Percentiles rank a stretch among this genome's conserved stretches.
Evolutionary conservation across 805 yeast genomes (phyloP).

Genomic region (Hanseniaspora thailandica): DNA sequence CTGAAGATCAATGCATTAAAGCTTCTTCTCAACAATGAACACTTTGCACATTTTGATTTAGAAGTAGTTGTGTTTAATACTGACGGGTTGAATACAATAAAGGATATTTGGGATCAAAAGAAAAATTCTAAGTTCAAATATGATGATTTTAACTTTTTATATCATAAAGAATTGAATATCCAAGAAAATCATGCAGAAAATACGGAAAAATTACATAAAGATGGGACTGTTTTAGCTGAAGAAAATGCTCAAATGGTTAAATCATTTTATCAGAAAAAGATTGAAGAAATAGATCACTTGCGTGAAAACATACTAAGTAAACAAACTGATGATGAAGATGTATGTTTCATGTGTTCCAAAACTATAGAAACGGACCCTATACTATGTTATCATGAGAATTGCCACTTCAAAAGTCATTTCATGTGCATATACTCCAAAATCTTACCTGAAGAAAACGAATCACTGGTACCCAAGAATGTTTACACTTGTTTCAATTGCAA

Average conservation of each 20-base stretch:
- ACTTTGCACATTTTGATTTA: constrained; percentile 38
- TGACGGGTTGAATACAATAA: constrained; percentile 14
- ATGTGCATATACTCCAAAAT: constrained; percentile 28
- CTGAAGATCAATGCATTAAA: constrained; percentile 40
- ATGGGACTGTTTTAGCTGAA: constrained; percentile 12
- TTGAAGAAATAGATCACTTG: background rate
- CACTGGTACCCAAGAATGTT: constrained; percentile 25
- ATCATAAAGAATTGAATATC: background rate
- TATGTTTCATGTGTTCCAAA: background rate
- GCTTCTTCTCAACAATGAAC: constrained; percentile 33
- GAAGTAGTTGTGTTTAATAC: constrained; percentile 36
- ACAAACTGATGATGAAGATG: background rate
- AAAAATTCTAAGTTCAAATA: background rate
- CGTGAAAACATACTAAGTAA: background rate
- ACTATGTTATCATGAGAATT: constrained; percentile 27
- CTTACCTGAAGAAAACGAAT: constrained; percentile 14
- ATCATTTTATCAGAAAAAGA: constrained; percentile 20
- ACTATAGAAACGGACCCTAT: background rate
- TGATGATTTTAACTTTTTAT: background rate
- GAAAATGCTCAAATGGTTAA: constrained; percentile 24
- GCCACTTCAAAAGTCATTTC: constrained; percentile 31
- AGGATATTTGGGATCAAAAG: constrained; percentile 9
- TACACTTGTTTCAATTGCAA: constrained; percentile 26
- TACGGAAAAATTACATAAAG: background rate
- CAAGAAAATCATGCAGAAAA: background rate